Percentiles rank a stretch among this genome's conserved stretches.
These are phyloP conservation scores for Plantago ovata DNA, from an alignment of 257 asterid species.

Conservation along the genomic window DNA sequence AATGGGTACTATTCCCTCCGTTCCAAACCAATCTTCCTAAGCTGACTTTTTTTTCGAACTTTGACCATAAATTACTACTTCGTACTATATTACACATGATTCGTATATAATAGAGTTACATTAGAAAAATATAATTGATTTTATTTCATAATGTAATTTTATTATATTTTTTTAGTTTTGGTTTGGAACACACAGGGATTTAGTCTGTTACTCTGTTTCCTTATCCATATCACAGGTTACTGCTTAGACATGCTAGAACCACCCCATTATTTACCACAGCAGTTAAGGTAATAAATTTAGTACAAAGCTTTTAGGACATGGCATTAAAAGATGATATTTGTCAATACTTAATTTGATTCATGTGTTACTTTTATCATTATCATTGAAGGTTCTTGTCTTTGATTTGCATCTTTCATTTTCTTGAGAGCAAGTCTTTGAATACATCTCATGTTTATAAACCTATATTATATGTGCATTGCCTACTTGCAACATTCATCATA, in stretches of 20 bases:
- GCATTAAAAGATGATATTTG: background rate
- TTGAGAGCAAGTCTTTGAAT: background rate
- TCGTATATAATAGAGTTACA: too few relatives aligned
- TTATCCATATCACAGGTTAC: slow-evolving; percentile 34
- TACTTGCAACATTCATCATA: too few relatives aligned
- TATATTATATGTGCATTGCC: too few relatives aligned
- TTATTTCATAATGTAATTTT: too few relatives aligned
- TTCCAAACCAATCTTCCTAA: too few relatives aligned
- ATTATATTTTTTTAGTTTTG: too few relatives aligned
- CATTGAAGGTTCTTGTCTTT: background rate
- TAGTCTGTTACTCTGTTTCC: background rate
- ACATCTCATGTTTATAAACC: background rate
- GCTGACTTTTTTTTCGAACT: too few relatives aligned
- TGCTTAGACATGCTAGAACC: slow-evolving; percentile 27
- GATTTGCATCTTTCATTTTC: background rate
- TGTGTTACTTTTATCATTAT: background rate
- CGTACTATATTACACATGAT: too few relatives aligned
- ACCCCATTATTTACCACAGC: slow-evolving; percentile 18
- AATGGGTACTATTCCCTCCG: too few relatives aligned
- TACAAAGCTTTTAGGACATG: background rate
- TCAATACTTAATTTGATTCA: background rate
- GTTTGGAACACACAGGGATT: too few relatives aligned
- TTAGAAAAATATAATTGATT: too few relatives aligned
- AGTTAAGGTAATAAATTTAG: slow-evolving; percentile 19
- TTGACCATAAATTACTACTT: too few relatives aligned